Evolutionary conservation across 2,329 filamentous ascomycete species (phyloP).

Genomic region (Diaporthe caulivora): DNA sequence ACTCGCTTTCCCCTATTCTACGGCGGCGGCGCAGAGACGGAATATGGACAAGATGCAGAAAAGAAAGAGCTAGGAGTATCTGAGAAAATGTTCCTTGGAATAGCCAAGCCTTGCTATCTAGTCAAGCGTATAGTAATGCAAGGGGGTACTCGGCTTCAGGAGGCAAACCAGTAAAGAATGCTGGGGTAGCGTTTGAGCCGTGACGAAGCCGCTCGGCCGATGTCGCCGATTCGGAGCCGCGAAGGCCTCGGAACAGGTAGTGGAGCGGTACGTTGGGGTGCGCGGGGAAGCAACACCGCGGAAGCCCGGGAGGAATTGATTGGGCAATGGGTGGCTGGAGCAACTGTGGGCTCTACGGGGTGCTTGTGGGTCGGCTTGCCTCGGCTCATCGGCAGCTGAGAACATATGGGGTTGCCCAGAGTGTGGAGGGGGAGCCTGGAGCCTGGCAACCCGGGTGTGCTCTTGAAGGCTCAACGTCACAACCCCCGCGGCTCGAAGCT

Average conservation of each 20-base stretch:
- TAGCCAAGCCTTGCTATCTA: background rate
- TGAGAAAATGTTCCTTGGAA: background rate
- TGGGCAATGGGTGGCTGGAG: background rate
- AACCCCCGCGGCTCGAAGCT: background rate
- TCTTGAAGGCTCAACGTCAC: constrained; percentile 18
- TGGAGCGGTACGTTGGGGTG: background rate
- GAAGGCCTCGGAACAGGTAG: background rate
- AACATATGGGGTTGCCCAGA: background rate
- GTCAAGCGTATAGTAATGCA: background rate
- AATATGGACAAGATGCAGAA: background rate
- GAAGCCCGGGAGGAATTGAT: background rate
- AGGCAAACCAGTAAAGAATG: background rate
- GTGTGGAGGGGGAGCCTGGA: constrained; percentile 22
- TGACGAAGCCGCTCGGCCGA: constrained; percentile 10
- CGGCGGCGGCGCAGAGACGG: background rate
- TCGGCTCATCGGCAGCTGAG: constrained; percentile 36
- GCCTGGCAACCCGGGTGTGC: constrained; percentile 1
- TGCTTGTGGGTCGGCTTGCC: constrained; percentile 35
- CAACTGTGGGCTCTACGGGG: background rate
- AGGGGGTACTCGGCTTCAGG: background rate
- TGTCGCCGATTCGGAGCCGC: constrained; percentile 30
- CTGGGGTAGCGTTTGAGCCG: constrained; percentile 33
- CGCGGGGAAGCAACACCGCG: background rate
- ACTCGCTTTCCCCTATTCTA: background rate
- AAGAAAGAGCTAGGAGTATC: background rate